A percentile compares a stretch with the other conserved stretches of the same genome.
Conservation (phyloP, 2,329 filamentous ascomycete species). For the Teratosphaeria destructans region DNA sequence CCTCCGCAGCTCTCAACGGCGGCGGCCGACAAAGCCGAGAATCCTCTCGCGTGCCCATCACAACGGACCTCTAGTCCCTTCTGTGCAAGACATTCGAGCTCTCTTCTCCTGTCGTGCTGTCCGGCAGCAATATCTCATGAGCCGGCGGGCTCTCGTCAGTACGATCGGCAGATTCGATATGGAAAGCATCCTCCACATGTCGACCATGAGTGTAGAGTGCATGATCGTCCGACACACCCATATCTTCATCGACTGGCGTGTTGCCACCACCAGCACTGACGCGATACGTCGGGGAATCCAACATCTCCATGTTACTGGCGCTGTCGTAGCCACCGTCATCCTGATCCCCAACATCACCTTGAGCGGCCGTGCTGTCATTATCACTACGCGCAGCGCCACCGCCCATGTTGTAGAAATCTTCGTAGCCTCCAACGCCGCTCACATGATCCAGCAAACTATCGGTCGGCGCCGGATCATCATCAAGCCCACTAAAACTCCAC, state of each 20-base stretch:
- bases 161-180: background rate
- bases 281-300: background rate
- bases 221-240: background rate
- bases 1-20: background rate
- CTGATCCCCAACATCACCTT: background rate
- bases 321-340: background rate
- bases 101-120: background rate
- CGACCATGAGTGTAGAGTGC: background rate
- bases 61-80: background rate
- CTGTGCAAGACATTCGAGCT: background rate
- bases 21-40: background rate
- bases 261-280: background rate
- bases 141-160: background rate
- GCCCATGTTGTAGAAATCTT: background rate
- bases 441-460: constrained; percentile 1
- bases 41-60: background rate
- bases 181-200: background rate
- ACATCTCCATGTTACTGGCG: background rate
- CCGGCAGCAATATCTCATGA: background rate
- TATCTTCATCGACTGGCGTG: background rate
- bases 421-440: background rate
- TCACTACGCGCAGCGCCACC: background rate
- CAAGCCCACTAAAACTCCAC: constrained; percentile 1
- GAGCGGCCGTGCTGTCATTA: background rate
- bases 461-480: constrained; percentile 2